phyloP scores from a whole-genome alignment of 2,329 filamentous ascomycete species.

The Fusarium brevicatenulatum region DNA sequence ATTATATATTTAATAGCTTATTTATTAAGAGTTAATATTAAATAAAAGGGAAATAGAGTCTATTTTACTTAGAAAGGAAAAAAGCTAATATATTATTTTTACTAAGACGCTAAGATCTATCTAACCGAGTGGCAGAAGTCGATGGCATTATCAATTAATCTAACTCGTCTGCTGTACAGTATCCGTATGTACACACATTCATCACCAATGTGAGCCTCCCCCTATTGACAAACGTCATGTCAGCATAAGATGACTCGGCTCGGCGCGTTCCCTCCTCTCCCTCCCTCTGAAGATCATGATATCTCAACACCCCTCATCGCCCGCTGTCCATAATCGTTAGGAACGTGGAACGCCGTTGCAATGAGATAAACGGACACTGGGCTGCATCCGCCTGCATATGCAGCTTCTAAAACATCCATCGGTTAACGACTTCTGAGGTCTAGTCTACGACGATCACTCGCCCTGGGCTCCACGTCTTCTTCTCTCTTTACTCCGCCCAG shows the following conservation, averaged over 20 bases:
- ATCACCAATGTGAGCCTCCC: conserved; percentile 1
- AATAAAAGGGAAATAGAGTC: too few species aligned
- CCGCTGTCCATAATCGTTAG: background rate
- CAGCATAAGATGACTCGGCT: conserved; percentile 21
- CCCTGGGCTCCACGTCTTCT: conserved; percentile 14
- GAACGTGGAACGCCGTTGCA: conserved; percentile 22
- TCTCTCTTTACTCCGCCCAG: conserved; percentile 9
- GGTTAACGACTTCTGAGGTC: conserved; percentile 5
- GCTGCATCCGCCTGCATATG: conserved; percentile 3
- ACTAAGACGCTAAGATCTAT: too few species aligned
- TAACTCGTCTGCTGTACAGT: conserved; percentile 3
- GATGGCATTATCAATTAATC: too few species aligned
- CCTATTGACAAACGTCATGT: background rate
- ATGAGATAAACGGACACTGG: conserved; percentile 7
- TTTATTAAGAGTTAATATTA: too few species aligned
- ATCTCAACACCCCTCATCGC: conserved; percentile 14
- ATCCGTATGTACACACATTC: background rate
- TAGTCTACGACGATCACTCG: conserved; percentile 15
- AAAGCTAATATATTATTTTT: too few species aligned
- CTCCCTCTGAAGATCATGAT: conserved; percentile 13
- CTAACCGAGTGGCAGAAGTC: too few species aligned
- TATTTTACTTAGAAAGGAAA: too few species aligned
- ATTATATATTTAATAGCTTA: too few species aligned
- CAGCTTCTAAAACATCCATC: conserved; percentile 5
- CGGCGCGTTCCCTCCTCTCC: conserved; percentile 27